phyloP scores from a whole-genome alignment of 257 asterid species.

The Solanum pimpinellifolium region DNA sequence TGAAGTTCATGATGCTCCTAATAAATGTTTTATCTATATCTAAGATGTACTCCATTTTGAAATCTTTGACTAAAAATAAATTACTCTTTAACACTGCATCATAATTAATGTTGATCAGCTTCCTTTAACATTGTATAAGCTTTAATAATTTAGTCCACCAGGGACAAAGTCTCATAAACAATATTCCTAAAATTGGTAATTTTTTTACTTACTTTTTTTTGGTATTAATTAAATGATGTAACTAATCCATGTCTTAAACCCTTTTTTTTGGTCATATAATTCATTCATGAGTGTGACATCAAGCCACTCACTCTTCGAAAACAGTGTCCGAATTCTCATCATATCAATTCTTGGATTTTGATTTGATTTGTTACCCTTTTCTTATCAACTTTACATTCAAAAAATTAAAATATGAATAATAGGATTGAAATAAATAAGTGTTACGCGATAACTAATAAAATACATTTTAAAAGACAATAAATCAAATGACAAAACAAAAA shows the following conservation, averaged over 20 bases:
- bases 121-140: no score
- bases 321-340: not conserved
- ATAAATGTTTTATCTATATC: no score
- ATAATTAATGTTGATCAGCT: no score
- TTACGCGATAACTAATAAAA: no score
- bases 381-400: no score
- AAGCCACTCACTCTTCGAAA: not conserved
- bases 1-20: no score
- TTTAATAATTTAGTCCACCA: not conserved
- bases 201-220: not conserved
- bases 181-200: not conserved
- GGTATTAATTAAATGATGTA: not conserved
- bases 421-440: not conserved
- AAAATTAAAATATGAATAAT: no score
- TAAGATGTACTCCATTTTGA: accelerated
- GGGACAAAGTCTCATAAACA: not conserved
- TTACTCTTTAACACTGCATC: no score
- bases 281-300: not conserved
- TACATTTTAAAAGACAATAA: not conserved
- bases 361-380: not conserved
- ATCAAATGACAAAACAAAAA: not conserved
- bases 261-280: not conserved
- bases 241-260: not conserved
- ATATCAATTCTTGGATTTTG: not conserved
- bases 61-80: no score